Conservation (phyloP, 2,329 filamentous ascomycete genomes). For the Hypoxylon sp. region DNA sequence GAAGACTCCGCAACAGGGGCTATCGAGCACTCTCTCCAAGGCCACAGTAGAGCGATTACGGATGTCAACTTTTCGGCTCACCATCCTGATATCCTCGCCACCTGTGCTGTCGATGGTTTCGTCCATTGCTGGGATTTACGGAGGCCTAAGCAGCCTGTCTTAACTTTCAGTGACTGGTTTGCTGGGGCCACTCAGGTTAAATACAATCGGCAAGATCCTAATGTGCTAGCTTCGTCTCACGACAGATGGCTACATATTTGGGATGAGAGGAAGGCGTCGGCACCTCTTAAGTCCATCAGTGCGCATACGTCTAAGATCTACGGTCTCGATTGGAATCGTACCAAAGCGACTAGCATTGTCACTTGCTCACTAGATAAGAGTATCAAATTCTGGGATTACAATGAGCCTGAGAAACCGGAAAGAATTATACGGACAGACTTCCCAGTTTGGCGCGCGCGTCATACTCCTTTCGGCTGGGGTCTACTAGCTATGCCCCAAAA, state of each 20-base stretch:
- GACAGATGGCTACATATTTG: constrained; percentile 90
- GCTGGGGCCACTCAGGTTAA: constrained; percentile 96
- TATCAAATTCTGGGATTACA: constrained; percentile 94
- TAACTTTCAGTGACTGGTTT: constrained; percentile 93
- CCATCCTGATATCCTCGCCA: constrained; percentile 89
- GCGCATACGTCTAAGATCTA: constrained; percentile 96
- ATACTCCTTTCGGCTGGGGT: constrained; percentile 90
- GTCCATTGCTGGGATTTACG: constrained; percentile 94
- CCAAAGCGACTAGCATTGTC: constrained; percentile 77
- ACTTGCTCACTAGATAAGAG: constrained; percentile 94
- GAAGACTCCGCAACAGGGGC: constrained; percentile 78
- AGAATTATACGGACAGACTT: constrained; percentile 86
- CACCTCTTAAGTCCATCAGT: constrained; percentile 85
- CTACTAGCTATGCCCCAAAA: constrained; percentile 93
- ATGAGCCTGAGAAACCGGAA: constrained; percentile 75
- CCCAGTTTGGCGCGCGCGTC: constrained; percentile 90
- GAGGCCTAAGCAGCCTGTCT: constrained; percentile 77
- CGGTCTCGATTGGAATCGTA: constrained; percentile 93
- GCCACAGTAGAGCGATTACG: constrained; percentile 89
- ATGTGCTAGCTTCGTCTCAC: constrained; percentile 91
- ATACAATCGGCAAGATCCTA: constrained; percentile 89
- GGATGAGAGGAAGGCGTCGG: constrained; percentile 85
- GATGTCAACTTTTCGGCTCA: constrained; percentile 97
- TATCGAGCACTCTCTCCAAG: constrained; percentile 90
- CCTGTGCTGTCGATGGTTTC: constrained; percentile 93